These are phyloP conservation scores for Coelastrella sp. DNA, from an alignment of 139 green algal genomes.

Conservation along the genomic window DNA sequence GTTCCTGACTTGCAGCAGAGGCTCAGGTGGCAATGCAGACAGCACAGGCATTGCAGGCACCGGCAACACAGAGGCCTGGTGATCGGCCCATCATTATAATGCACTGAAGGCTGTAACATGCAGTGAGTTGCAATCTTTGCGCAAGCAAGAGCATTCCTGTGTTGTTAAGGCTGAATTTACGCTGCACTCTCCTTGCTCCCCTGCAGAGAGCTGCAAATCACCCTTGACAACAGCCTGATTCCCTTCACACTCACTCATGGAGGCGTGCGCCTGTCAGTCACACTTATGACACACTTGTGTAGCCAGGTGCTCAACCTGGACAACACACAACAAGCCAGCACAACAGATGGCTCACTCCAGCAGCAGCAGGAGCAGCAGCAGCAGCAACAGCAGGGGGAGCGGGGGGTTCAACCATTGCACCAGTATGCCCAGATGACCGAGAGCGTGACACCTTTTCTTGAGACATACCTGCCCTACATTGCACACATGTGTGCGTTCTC, in stretches of 20 bases:
- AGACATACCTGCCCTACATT: slow-evolving; percentile 23
- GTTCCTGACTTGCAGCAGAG: neutral
- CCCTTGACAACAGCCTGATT: neutral
- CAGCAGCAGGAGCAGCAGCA: neutral
- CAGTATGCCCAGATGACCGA: neutral
- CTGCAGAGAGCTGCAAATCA: neutral
- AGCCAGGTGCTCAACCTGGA: neutral
- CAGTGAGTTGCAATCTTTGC: too few species aligned
- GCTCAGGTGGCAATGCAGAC: neutral
- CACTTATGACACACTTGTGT: slow-evolving; percentile 21
- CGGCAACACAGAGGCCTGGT: neutral
- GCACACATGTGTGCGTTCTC: slow-evolving; percentile 59
- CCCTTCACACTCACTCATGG: slow-evolving; percentile 12
- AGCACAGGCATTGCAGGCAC: neutral
- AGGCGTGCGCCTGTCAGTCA: slow-evolving; percentile 20
- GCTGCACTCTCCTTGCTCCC: neutral
- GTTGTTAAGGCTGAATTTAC: neutral
- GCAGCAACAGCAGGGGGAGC: too few species aligned
- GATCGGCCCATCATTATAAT: too few species aligned
- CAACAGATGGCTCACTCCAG: neutral
- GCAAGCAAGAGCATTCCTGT: neutral
- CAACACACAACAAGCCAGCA: neutral
- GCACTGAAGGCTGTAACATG: too few species aligned
- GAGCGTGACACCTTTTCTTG: neutral
- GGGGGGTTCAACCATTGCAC: too few species aligned